Evolutionary conservation across 2,329 filamentous ascomycete species (phyloP), one percentile per base, ranked within the genome.

Genomic region (Talaromyces piceae): DNA sequence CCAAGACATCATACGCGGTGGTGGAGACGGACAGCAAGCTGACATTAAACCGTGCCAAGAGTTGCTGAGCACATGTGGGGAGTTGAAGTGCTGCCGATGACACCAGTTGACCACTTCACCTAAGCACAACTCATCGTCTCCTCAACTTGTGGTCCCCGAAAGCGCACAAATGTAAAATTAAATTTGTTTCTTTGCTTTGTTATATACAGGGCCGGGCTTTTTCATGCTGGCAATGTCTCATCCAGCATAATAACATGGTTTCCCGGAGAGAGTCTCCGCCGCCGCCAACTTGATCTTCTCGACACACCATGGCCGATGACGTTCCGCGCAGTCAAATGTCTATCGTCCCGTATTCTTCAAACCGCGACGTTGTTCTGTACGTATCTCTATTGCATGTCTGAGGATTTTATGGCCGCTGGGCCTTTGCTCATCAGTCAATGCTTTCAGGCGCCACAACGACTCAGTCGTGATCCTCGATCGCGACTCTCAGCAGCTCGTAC

Each of bases 381-480:
- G 71, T 58, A 3, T 27, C 6, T 45, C 12, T 12, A 33, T 33
- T 33, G 11, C n/a, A n/a, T n/a, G n/a, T n/a, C n/a, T n/a, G n/a
- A n/a, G n/a, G n/a, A n/a, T 8, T n/a, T 25, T 51, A 45, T 26
- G 16, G 20, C 28, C 41, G 13, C 18, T 28, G 23, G 39, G 26
- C 7, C 13, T 9, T 22, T 22, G 23, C 20, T 22, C n/a, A 9
- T 18, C 11, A 25, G 11, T 22, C 25, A 43, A 43, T 16, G 22
- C 8, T 63, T 45, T 45, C 62, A 97, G 93, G 48, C 93, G 91
- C 56, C 90, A 96, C 68, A 87, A 88, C 64, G 89, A 95, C 72
- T 86, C 91, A 20, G 84, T 98, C 52, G 93, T 98, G 41, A 84
- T 97, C 31, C 91, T 88, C 63, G 91, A 98, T 71, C 87, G 84